Base-by-base conservation (phyloP, 1,284 basidiomycete genomes). In the Cryptococcus sp. region DNA sequence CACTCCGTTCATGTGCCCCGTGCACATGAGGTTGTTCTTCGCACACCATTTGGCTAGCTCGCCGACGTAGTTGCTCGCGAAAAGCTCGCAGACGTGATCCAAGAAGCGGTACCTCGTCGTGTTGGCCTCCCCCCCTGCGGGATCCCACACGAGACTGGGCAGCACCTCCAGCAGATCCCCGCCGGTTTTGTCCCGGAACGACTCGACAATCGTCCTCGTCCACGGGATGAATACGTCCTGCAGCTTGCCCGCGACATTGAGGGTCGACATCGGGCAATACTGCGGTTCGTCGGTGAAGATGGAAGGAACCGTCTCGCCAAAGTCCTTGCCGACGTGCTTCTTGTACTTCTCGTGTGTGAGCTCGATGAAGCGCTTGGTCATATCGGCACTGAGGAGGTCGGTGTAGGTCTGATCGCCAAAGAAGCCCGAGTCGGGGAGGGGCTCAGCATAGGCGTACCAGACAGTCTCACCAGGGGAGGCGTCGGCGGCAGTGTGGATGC, bases 221-320 rank as follows among this genome's bases (percentile, higher is more conserved):
- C 67, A 69, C 5, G 67, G 67, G 6, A 67, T 39, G 56, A 69
- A 69, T 3, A 69, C 51, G 46, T 69, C 66, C 42, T 60, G 54
- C 8, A 52, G 51, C 13, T 53, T 52, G 18, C 46, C 50, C 1
- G 61, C 50, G 8, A 43, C 47, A 23, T 57, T 59, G 13, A 66
- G 51, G 2, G 57, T 57, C n/a, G 57, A 47, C 49, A 56, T 63
- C 3, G 55, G 60, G 42, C 57, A 63, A 47, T 56, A 62, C 24
- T 69, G 67, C 20, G 67, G 67, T 46, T 69, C 67, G 45, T 69
- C 67, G 0, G 63, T 66, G 55, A 69, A 69, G 39, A 69, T 69
- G 5, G 63, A 65, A 0, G 67, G 67, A 1, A 67, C 55, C 1
- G 60, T 56, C 7, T 16, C 44, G 6, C 66, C 66, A 46, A 69